Percentiles rank a stretch among this genome's conserved stretches.
phyloP scores from a whole-genome alignment of 1,139 yeast genomes.

The Yamadazyma pseudoaaseri region DNA sequence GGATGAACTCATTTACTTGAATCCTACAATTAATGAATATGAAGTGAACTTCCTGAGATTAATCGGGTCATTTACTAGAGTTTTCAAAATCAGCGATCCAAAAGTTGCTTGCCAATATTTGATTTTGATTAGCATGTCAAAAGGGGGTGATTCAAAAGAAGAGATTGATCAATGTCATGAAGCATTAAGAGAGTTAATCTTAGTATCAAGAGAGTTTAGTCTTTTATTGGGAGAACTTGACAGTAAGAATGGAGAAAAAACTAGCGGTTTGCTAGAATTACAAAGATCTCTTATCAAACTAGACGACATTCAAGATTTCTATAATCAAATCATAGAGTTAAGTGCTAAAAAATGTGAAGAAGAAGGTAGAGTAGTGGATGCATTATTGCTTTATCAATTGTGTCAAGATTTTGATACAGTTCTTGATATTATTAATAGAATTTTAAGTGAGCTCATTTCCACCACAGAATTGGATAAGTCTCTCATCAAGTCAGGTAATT shows the following conservation, averaged over 20 bases:
- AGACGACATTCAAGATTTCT: conserved; percentile 47
- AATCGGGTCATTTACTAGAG: conserved; percentile 71
- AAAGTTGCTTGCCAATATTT: conserved; percentile 88
- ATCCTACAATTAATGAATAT: conserved; percentile 33
- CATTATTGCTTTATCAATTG: conserved; percentile 80
- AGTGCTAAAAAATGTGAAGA: conserved; percentile 89
- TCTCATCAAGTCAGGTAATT: conserved; percentile 39
- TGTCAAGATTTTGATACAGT: conserved; percentile 89
- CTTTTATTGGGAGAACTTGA: conserved; percentile 78
- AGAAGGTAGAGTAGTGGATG: conserved; percentile 87
- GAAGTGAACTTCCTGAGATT: conserved; percentile 59
- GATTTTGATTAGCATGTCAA: conserved; percentile 61
- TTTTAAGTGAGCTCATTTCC: conserved; percentile 77
- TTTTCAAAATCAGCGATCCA: conserved; percentile 84
- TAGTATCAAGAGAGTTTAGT: conserved; percentile 83
- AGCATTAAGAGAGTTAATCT: conserved; percentile 77
- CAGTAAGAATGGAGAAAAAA: conserved; percentile 65
- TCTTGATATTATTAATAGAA: conserved; percentile 69
- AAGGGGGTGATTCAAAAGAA: conserved; percentile 35
- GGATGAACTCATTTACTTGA: conserved; percentile 30
- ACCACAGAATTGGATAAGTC: conserved; percentile 72
- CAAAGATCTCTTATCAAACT: conserved; percentile 70
- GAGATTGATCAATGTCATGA: conserved; percentile 69
- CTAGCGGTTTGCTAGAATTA: conserved; percentile 82
- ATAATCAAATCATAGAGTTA: conserved; percentile 67